Base-by-base conservation (phyloP, 768 basidiomycete genomes). In the Pleurotus eryngii region DNA sequence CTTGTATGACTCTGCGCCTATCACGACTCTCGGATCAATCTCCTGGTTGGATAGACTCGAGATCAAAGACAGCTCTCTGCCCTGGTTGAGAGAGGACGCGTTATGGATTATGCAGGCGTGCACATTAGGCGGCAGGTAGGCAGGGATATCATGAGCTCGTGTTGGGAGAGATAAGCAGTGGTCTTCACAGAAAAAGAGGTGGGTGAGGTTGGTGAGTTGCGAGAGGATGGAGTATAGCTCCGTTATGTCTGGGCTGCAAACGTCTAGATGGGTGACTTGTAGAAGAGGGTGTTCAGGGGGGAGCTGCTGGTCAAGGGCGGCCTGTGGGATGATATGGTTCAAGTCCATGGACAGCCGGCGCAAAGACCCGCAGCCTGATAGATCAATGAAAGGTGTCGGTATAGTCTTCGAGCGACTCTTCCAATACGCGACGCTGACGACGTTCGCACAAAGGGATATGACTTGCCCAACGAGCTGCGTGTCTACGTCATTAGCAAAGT, bases 181-280 rank as follows among this genome's bases (percentile, higher is more conserved):
- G 27, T 51, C 49, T 51, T 51, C 49, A 51, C 49, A 51, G 27
- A 51, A 51, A 17, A 51, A 51, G n/a, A 51, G 49, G 35, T 51
- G 49, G 5, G 49, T 51, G 9, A 51, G 49, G 9, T 37, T 30
- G 49, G 49, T 26, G 27, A 51, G 49, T 51, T 51, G 27, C 24
- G 49, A 37, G 2, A 51, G 22, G 30, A 51, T 12, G 49, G n/a
- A 26, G 20, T 17, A 38, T 35, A 26, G 37, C 27, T 51, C 35
- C 14, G 17, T n/a, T 12, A 51, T 12, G 49, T 30, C 30, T 26
- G 49, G 49, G 35, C 49, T 51, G 49, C 49, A 51, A 14, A 51
- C 8, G 30, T 51, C 49, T 30, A 51, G 30, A 38, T 38, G 49
- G 18, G 26, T 38, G 26, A 51, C 49, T n/a, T 30, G 49, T n/a